These are phyloP conservation scores for Eucommia ulmoides DNA, from an alignment of 257 asterid genomes.

Conservation along the genomic window DNA sequence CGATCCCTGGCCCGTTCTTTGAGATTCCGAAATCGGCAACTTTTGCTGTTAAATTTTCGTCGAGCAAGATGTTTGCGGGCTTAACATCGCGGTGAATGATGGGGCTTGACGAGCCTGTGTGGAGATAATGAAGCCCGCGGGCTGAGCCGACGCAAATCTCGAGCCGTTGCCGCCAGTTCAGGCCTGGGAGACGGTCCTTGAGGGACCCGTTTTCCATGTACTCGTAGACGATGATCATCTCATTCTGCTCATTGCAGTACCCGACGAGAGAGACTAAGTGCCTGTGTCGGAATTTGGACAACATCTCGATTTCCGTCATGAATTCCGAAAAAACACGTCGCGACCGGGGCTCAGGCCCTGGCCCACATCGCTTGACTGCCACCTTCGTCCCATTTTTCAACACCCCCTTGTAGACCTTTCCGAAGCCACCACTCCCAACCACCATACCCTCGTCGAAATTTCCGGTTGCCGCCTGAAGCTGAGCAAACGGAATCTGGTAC, in stretches of 20 bases:
- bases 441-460: conserved; percentile 20
- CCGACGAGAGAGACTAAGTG: conserved; percentile 36
- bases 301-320: conserved; percentile 28
- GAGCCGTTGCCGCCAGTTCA: conserved; percentile 27
- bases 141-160: conserved; percentile 41
- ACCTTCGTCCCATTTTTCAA: conserved; percentile 23
- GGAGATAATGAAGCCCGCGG: conserved; percentile 38
- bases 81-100: conserved; percentile 38
- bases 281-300: conserved; percentile 31
- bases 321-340: conserved; percentile 26
- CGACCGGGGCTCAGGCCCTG: conserved; percentile 15
- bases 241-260: conserved; percentile 24
- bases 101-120: conserved; percentile 24
- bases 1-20: conserved; percentile 28
- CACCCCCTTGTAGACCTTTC: conserved; percentile 28
- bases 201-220: conserved; percentile 35
- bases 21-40: conserved; percentile 40
- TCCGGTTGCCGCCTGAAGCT: conserved; percentile 25
- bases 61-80: conserved; percentile 31
- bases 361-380: conserved; percentile 29
- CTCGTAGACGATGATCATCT: conserved; percentile 36
- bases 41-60: conserved; percentile 27
- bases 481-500: conserved; percentile 27
- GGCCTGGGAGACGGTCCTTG: conserved; percentile 20
- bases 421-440: conserved; percentile 35